Percentiles rank a stretch among this genome's conserved stretches.
Conservation (phyloP, 305 asterid genomes). For the Ruellia speciosa region DNA sequence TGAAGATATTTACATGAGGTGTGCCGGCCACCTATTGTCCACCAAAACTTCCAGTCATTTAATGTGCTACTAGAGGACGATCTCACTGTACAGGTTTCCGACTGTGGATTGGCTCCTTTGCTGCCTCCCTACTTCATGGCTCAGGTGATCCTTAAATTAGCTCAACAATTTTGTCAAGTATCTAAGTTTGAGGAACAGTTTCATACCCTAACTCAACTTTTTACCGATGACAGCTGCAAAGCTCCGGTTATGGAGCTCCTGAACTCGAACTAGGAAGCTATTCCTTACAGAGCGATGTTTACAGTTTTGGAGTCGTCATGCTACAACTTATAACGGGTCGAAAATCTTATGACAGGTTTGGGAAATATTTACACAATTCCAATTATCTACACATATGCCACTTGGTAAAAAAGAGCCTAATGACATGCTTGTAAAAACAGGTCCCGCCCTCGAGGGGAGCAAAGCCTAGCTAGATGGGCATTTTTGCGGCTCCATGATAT, state of each 20-base stretch:
- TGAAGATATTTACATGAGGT: conserved; percentile 89
- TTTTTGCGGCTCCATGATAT: conserved; percentile 76
- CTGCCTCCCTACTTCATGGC: conserved; percentile 51
- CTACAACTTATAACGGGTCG: conserved; percentile 80
- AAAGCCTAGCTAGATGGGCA: conserved; percentile 82
- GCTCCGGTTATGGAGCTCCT: conserved; percentile 83
- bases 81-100: conserved; percentile 60
- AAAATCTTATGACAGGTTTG: conserved; percentile 75
- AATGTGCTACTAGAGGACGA: conserved; percentile 67
- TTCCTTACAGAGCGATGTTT: conserved; percentile 74
- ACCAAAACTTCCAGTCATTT: conserved; percentile 74
- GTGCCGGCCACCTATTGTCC: conserved; percentile 59
- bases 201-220: background rate
- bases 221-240: conserved; percentile 59
- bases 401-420: background rate
- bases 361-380: background rate
- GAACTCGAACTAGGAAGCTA: conserved; percentile 84
- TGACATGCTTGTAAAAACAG: conserved; percentile 26
- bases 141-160: conserved; percentile 34
- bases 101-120: conserved; percentile 71
- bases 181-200: background rate
- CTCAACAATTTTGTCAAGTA: background rate
- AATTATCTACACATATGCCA: too few relatives aligned
- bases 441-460: conserved; percentile 70
- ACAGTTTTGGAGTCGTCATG: conserved; percentile 92